Conservation (phyloP, 441 rosid genomes). For the Erodium trifolium region DNA sequence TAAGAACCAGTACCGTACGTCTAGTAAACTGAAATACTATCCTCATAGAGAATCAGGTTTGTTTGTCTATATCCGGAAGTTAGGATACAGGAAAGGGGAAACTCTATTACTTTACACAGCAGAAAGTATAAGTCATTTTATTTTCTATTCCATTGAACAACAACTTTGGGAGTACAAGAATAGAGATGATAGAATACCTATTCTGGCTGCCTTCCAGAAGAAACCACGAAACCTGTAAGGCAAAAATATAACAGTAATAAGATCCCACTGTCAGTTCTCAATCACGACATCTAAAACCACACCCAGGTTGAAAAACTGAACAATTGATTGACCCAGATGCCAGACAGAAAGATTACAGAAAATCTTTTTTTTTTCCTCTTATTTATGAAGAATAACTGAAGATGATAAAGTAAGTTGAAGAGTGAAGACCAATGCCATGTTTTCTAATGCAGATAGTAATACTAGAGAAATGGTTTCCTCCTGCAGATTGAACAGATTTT, state of each 20-base stretch:
- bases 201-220: conserved; percentile 96
- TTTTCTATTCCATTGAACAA: not conserved
- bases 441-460: too few relatives aligned
- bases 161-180: not conserved
- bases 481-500: too few relatives aligned
- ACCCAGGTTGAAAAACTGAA: not conserved
- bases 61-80: not conserved
- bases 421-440: too few relatives aligned
- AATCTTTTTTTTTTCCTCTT: too few relatives aligned
- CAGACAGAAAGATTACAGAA: too few relatives aligned
- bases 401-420: too few relatives aligned
- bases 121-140: not conserved
- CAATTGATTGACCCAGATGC: too few relatives aligned
- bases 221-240: conserved; percentile 76
- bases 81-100: not conserved
- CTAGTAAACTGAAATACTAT: not conserved
- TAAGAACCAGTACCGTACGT: not conserved
- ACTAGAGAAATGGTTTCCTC: too few relatives aligned
- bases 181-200: conserved; percentile 38
- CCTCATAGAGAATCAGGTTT: not conserved
- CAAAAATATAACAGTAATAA: not conserved
- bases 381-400: too few relatives aligned
- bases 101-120: not conserved
- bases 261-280: not conserved
- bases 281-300: not conserved